Percentiles rank a stretch among this genome's conserved stretches.
These are phyloP conservation scores for Phytophthora tubulina DNA, from an alignment of 352 stramenopile genomes.

Conservation along the genomic window DNA sequence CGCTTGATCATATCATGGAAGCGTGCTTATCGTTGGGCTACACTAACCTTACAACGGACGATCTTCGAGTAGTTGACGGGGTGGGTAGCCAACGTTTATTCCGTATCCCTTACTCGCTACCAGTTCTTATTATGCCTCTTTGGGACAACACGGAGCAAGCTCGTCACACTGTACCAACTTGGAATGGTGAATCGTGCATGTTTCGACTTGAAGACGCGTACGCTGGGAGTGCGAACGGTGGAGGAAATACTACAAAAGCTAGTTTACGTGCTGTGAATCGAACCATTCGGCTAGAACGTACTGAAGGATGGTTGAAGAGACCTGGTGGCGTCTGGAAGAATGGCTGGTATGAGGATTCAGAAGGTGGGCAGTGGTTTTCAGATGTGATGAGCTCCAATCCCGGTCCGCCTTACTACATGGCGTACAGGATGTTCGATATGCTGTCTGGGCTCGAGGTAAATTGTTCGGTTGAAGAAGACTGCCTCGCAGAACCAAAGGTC, in stretches of 20 bases:
- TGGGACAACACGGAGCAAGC: slow-evolving; percentile 21
- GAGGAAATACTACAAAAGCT: neutral
- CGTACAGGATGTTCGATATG: slow-evolving; percentile 32
- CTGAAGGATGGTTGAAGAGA: slow-evolving; percentile 26
- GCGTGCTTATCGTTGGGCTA: slow-evolving; percentile 25
- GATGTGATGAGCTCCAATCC: slow-evolving; percentile 32
- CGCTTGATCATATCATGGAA: slow-evolving; percentile 31
- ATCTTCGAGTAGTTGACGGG: slow-evolving; percentile 25
- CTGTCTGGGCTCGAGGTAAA: slow-evolving; percentile 27
- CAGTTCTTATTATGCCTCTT: slow-evolving; percentile 24
- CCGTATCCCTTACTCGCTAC: slow-evolving; percentile 23
- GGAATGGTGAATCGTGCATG: slow-evolving; percentile 41
- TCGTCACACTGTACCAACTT: slow-evolving; percentile 17
- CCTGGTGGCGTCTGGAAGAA: slow-evolving; percentile 26
- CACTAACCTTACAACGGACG: slow-evolving; percentile 29
- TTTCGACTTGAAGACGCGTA: slow-evolving; percentile 27
- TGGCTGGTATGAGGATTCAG: slow-evolving; percentile 41
- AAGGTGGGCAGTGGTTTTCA: slow-evolving; percentile 39
- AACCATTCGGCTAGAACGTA: slow-evolving; percentile 23
- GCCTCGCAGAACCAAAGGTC: slow-evolving; percentile 9
- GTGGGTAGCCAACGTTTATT: slow-evolving; percentile 23
- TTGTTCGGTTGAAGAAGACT: slow-evolving; percentile 23
- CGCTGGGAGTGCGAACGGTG: slow-evolving; percentile 4
- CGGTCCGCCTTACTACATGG: slow-evolving; percentile 27
- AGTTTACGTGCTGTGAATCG: slow-evolving; percentile 24